Evolutionary conservation across 257 asterid genomes (phyloP), one percentile per base, ranked within the genome.

Genomic region (Nicotiana noctiflora): DNA sequence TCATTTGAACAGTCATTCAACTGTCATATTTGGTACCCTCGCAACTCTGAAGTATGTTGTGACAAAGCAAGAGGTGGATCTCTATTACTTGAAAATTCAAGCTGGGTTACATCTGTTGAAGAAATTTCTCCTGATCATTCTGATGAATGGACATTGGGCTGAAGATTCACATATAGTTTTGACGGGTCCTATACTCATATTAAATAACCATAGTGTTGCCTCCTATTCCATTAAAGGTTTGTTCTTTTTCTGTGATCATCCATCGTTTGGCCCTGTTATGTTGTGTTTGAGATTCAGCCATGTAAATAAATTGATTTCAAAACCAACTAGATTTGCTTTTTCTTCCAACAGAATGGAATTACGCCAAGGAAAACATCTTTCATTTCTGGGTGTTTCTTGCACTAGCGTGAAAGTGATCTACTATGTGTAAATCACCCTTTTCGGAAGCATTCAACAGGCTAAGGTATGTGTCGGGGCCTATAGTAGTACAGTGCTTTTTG

Each of bases 31-130:
- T 60, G 79, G 82, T 79, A 89, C 63, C 62, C 91, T n/a, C 60
- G 80, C 75, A 68, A 83, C 75, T 76, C 65, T 79, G 81, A 79
- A 53, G 61, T 79, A 15, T 82, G 87, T 31, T 62, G 83, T 79
- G 85, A 80, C 81, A 83, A 83, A 86, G 68, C 52, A 65, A 40
- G 76, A 65, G 85, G 83, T 40, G 56, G 74, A 15, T 84, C 93
- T 17, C 67, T 82, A 79, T 87, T 92, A 75, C 89, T 87, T 74
- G 84, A 88, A 66, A 84, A 81, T 83, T 82, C 85, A 82, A 81
- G 87, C 77, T 57, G 87, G 44, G 72, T 82, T 81, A 79, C 29
- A 77, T 82, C 83, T 68, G 78, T 81, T 60, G 81, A 80, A 81
- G 85, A 83, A 80, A 51, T 76, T 34, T 84, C 68, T 82, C 81